Base-by-base conservation (phyloP, 306 rosid species). In the Herpetospermum pedunculosum region DNA sequence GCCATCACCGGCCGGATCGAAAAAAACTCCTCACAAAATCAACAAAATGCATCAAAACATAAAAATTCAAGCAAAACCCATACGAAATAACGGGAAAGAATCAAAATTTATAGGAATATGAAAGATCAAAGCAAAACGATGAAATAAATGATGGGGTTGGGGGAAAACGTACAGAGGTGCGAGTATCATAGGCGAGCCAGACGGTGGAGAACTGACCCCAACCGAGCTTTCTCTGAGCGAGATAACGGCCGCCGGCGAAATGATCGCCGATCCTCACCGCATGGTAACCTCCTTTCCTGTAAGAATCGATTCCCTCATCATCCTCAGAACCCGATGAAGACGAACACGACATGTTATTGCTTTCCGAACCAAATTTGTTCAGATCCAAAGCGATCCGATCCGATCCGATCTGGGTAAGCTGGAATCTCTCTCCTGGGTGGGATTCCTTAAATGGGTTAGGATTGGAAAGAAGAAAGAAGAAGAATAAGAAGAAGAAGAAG, bases 161-260 rank as follows among this genome's bases (percentile, higher is more conserved):
- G 43, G 28, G 4, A 30, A 30, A 49, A 74, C 89, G 52, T 86
- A 93, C 98, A 72, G 92, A 78, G 80, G 84, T 65, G 68, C 75
- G 81, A 70, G 91, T 87, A 41, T 93, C 98, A 58, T 86, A 93
- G 65, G 97, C 96, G 54, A 93, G 98, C 98, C 98, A 93, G 19
- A 93, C 98, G 81, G 98, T 93, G 70, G 98, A 93, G 80, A 91
- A 93, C 73, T 93, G 88, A 70, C 98, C 98, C 98, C 98, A 93
- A 43, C 98, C 98, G 4, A 93, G 88, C 80, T 93, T 93, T 63
- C 96, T 80, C 86, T 93, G 98, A 10, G 96, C 94, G 41, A 93
- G 82, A 69, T 91, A 93, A 14, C 97, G 88, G 18, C 98, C 98
- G n/a, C 83, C 86, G 76, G 88, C 87, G 80, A 94, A 94, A 62